A percentile compares a stretch with the other conserved stretches of the same genome.
Conservation (phyloP, 306 rosid species). For the Adenanthera pavonina region DNA sequence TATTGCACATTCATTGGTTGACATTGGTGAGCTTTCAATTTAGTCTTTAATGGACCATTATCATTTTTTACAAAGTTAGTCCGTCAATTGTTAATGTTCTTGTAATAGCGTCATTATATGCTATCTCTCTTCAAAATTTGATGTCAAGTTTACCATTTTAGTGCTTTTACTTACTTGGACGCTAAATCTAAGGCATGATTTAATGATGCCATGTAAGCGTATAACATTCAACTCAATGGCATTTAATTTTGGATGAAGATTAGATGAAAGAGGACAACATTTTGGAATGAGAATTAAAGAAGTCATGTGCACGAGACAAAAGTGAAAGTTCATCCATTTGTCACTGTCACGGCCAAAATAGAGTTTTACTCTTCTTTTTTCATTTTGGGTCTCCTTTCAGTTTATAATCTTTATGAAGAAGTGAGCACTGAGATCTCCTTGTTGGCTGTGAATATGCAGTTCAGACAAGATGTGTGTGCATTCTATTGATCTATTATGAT, state of each 20-base stretch:
- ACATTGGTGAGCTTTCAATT: conserved; percentile 13
- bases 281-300: background rate
- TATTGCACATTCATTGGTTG: background rate
- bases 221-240: background rate
- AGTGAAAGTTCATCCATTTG: background rate
- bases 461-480: background rate
- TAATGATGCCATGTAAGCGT: background rate
- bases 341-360: background rate
- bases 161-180: background rate
- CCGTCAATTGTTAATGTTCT: background rate
- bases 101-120: background rate
- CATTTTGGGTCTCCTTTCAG: background rate
- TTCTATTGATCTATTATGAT: no score
- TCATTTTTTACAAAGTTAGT: background rate
- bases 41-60: background rate
- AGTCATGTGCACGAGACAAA: background rate
- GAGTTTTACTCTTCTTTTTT: background rate
- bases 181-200: background rate
- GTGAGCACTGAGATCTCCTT: background rate
- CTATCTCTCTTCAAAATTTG: background rate
- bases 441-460: background rate
- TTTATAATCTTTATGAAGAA: background rate
- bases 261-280: background rate
- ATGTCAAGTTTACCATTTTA: background rate
- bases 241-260: background rate